Percentiles rank a stretch among this genome's conserved stretches.
phyloP scores from a whole-genome alignment of 106 monocot species.

The Dioscorea dumetorum region DNA sequence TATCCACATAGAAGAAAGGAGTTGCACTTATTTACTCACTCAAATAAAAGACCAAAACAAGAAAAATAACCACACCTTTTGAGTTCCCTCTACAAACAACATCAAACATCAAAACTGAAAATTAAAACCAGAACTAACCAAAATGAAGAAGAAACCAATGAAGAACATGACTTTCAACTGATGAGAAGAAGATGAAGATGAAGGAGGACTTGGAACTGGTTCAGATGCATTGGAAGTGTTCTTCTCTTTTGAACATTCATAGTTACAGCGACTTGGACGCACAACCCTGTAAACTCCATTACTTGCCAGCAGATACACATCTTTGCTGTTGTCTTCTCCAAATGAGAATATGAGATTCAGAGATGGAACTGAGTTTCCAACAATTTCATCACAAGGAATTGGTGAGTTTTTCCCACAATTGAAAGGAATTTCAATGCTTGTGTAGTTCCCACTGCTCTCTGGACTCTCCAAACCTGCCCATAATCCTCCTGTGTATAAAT shows the following conservation, averaged over 20 bases:
- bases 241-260: slow-evolving; percentile 53
- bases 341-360: slow-evolving; percentile 72
- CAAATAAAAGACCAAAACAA: too few relatives aligned
- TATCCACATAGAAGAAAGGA: too few relatives aligned
- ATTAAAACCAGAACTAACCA: too few relatives aligned
- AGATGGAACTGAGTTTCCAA: slow-evolving; percentile 36
- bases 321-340: slow-evolving; percentile 70
- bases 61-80: too few relatives aligned
- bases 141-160: too few relatives aligned
- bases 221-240: slow-evolving; percentile 2
- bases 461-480: slow-evolving; percentile 76
- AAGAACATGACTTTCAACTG: neutral
- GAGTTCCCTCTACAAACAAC: too few relatives aligned
- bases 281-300: slow-evolving; percentile 83
- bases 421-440: slow-evolving; percentile 33
- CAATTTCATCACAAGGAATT: slow-evolving; percentile 51
- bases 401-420: slow-evolving; percentile 62
- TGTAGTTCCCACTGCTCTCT: slow-evolving; percentile 72
- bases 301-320: slow-evolving; percentile 45
- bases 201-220: slow-evolving; percentile 15
- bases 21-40: too few relatives aligned
- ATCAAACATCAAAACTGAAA: too few relatives aligned
- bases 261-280: slow-evolving; percentile 69
- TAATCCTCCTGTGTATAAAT: slow-evolving; percentile 50
- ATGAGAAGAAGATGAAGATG: slow-evolving; percentile 6